Conservation (phyloP, 176 grass and related monocot species). For the Rhipidocladum racemiflorum region DNA sequence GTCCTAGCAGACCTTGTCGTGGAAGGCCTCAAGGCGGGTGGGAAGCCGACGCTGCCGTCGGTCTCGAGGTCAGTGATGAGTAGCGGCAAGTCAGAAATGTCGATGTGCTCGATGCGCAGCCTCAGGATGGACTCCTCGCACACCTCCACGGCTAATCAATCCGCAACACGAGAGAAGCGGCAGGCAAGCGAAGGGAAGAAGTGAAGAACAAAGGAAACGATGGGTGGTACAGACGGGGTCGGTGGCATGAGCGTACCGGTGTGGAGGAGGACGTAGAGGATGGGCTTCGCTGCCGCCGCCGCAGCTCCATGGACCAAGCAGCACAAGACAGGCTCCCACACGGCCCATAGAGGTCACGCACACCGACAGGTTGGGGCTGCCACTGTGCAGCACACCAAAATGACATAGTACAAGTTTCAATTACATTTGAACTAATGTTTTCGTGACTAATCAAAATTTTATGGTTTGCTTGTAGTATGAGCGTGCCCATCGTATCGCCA, state of each 20-base stretch:
- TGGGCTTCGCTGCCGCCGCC: constrained; percentile 26
- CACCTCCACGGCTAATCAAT: constrained; percentile 51
- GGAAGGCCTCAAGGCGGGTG: constrained; percentile 68
- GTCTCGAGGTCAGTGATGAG: constrained; percentile 85
- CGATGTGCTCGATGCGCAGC: constrained; percentile 54
- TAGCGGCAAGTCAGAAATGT: constrained; percentile 62
- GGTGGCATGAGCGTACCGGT: constrained; percentile 38
- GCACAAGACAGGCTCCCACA: too few relatives aligned
- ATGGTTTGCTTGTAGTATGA: too few relatives aligned
- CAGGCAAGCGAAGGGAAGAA: not conserved
- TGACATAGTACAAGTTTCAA: too few relatives aligned
- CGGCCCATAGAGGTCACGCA: too few relatives aligned
- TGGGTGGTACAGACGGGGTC: not conserved
- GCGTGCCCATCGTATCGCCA: too few relatives aligned
- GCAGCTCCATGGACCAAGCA: constrained; percentile 36
- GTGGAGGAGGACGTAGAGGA: constrained; percentile 74
- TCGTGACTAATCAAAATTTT: too few relatives aligned
- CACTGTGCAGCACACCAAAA: too few relatives aligned
- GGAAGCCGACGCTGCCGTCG: constrained; percentile 39
- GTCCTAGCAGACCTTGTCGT: constrained; percentile 43
- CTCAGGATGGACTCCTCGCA: constrained; percentile 69
- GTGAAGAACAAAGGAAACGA: not conserved
- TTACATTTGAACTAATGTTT: too few relatives aligned
- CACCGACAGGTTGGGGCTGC: too few relatives aligned
- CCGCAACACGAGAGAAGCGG: not conserved